Percentiles rank a stretch among this genome's conserved stretches.
Evolutionary conservation across 1,284 basidiomycete genomes (phyloP).

Genomic region (Bjerkandera adusta): DNA sequence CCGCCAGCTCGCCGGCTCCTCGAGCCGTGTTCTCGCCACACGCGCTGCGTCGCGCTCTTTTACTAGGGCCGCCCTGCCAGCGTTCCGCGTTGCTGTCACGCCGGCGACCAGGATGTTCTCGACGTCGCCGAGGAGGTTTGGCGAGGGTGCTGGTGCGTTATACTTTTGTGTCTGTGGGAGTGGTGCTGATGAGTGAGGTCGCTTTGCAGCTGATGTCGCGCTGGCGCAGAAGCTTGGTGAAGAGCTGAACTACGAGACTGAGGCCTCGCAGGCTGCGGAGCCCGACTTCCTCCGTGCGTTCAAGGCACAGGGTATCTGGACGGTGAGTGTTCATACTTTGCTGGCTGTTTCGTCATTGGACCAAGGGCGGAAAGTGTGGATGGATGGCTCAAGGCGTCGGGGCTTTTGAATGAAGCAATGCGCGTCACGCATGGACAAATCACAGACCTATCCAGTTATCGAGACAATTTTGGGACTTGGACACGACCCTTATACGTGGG

Average conservation of each 20-base stretch:
- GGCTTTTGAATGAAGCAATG: background rate
- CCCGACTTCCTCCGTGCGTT: slow-evolving; percentile 84
- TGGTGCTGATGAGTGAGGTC: slow-evolving; percentile 10
- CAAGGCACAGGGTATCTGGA: slow-evolving; percentile 76
- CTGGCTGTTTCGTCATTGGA: background rate
- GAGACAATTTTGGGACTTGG: too few species aligned
- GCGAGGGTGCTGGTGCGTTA: slow-evolving; percentile 66
- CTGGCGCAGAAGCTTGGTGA: slow-evolving; percentile 77
- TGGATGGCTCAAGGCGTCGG: too few species aligned
- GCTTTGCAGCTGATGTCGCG: slow-evolving; percentile 61
- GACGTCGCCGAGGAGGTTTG: slow-evolving; percentile 48
- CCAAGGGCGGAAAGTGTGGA: slow-evolving; percentile 2
- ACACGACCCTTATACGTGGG: too few species aligned
- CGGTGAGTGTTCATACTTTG: slow-evolving; percentile 39
- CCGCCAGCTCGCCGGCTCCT: slow-evolving; percentile 34
- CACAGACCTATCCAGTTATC: too few species aligned
- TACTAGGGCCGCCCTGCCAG: slow-evolving; percentile 23
- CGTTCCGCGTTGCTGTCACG: slow-evolving; percentile 25
- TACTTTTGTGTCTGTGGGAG: background rate
- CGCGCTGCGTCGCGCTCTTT: slow-evolving; percentile 29
- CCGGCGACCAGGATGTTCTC: slow-evolving; percentile 51
- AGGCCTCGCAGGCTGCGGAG: slow-evolving; percentile 47
- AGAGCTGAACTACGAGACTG: slow-evolving; percentile 86
- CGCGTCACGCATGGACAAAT: too few species aligned
- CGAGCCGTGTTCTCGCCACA: slow-evolving; percentile 32